Conservation (phyloP, 768 basidiomycete genomes). For the Kwoniella mangroviensis region DNA sequence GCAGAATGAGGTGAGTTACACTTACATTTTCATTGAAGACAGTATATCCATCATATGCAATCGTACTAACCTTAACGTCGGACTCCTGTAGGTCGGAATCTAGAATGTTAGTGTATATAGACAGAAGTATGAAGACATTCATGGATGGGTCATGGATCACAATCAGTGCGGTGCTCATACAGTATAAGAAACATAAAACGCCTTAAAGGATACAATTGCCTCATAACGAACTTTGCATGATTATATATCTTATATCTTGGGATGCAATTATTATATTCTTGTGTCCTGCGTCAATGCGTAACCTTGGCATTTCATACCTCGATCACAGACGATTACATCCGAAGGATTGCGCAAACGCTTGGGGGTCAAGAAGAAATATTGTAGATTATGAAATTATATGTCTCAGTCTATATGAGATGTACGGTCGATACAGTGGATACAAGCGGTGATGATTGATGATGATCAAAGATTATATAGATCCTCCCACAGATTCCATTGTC, state of each 20-base stretch:
- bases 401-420: neutral
- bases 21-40: too few species aligned
- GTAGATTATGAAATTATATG: too few species aligned
- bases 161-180: neutral
- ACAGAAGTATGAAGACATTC: neutral
- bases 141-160: too few species aligned
- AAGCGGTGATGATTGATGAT: neutral
- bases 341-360: too few species aligned
- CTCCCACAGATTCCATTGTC: conserved; percentile 30
- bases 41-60: too few species aligned
- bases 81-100: neutral
- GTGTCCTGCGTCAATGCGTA: too few species aligned
- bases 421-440: neutral
- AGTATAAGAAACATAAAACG: neutral
- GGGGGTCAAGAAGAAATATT: too few species aligned
- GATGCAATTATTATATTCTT: neutral
- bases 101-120: neutral
- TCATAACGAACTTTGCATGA: conserved; percentile 1
- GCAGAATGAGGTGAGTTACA: conserved; percentile 56
- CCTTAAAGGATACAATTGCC: too few species aligned
- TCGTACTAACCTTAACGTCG: neutral
- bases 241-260: conserved; percentile 1
- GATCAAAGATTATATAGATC: conserved; percentile 12
- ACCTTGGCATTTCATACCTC: too few species aligned
- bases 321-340: too few species aligned